A percentile compares a stretch with the other conserved stretches of the same genome.
These are phyloP conservation scores for Metschnikowia continentalis DNA, from an alignment of 805 yeast genomes.

Conservation along the genomic window DNA sequence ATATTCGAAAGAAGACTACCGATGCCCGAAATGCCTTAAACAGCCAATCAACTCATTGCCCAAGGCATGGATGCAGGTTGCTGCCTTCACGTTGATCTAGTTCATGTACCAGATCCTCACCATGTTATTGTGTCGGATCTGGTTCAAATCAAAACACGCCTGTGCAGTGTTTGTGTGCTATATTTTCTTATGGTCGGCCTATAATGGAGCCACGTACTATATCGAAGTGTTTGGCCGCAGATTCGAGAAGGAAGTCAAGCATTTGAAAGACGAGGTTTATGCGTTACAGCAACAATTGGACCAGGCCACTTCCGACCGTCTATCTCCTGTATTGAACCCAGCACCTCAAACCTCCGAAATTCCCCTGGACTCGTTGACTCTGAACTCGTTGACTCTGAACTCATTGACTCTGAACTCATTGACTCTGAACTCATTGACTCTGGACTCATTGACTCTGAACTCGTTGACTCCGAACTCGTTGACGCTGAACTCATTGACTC, in stretches of 20 bases:
- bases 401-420: no score
- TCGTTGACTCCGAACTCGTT: no score
- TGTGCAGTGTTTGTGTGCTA: conserved; percentile 64
- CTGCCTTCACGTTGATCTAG: conserved; percentile 82
- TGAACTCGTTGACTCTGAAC: no score
- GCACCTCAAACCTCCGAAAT: not conserved
- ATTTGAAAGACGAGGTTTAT: conserved; percentile 66
- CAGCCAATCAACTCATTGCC: conserved; percentile 81
- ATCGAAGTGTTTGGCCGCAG: conserved; percentile 88
- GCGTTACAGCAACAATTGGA: conserved; percentile 44
- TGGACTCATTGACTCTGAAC: no score
- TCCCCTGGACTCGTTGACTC: not conserved
- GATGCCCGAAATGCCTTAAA: no score
- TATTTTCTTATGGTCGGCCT: conserved; percentile 77
- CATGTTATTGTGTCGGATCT: conserved; percentile 86
- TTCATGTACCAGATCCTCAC: conserved; percentile 81
- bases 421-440: no score
- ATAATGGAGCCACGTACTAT: conserved; percentile 93
- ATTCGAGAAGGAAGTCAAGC: conserved; percentile 77
- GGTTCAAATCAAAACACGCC: conserved; percentile 66
- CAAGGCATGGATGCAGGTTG: conserved; percentile 74
- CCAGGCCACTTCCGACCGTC: not conserved
- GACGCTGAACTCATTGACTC: no score
- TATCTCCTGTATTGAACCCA: not conserved
- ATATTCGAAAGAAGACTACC: no score